Percentiles rank a stretch among this genome's conserved stretches.
These are phyloP conservation scores for Fusarium succisae DNA, from an alignment of 2,329 filamentous ascomycete genomes.

Conservation along the genomic window DNA sequence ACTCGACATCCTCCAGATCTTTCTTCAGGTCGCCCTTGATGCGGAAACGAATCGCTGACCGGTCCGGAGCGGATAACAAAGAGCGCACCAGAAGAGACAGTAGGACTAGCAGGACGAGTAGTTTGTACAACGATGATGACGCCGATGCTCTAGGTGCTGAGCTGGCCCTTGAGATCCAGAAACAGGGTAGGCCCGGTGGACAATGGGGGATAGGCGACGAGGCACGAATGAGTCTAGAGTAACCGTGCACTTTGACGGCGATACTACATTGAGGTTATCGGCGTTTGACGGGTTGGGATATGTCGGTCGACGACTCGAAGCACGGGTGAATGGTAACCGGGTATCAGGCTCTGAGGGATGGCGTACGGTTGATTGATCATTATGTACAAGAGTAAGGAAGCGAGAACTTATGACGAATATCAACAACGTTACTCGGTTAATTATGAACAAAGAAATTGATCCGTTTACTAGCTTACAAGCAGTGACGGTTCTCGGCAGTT, in stretches of 20 bases:
- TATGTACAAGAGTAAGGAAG: slow-evolving; percentile 16
- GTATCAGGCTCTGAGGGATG: slow-evolving; percentile 1
- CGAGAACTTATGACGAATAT: slow-evolving; percentile 17
- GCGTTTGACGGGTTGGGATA: slow-evolving; percentile 50
- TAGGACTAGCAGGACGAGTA: slow-evolving; percentile 55
- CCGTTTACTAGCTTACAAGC: not conserved
- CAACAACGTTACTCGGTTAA: slow-evolving; percentile 17
- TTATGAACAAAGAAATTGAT: slow-evolving; percentile 15
- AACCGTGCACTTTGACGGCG: slow-evolving; percentile 10
- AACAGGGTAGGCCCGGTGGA: slow-evolving; percentile 62
- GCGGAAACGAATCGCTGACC: slow-evolving; percentile 52
- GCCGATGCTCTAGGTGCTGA: slow-evolving; percentile 53
- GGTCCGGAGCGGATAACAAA: slow-evolving; percentile 47
- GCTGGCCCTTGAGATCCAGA: slow-evolving; percentile 63
- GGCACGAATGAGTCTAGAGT: slow-evolving; percentile 81
- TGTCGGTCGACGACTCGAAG: not conserved
- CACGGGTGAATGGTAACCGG: not conserved
- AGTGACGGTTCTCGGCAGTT: not conserved
- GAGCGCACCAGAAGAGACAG: slow-evolving; percentile 53
- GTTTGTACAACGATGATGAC: slow-evolving; percentile 55
- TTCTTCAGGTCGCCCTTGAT: slow-evolving; percentile 55
- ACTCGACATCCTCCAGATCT: slow-evolving; percentile 59
- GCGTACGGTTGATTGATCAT: slow-evolving; percentile 15
- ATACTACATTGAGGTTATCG: slow-evolving; percentile 20
- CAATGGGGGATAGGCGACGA: slow-evolving; percentile 87